Evolutionary conservation across 2,329 filamentous ascomycete genomes (phyloP).

Genomic region (Dryadomyces quercivorus): DNA sequence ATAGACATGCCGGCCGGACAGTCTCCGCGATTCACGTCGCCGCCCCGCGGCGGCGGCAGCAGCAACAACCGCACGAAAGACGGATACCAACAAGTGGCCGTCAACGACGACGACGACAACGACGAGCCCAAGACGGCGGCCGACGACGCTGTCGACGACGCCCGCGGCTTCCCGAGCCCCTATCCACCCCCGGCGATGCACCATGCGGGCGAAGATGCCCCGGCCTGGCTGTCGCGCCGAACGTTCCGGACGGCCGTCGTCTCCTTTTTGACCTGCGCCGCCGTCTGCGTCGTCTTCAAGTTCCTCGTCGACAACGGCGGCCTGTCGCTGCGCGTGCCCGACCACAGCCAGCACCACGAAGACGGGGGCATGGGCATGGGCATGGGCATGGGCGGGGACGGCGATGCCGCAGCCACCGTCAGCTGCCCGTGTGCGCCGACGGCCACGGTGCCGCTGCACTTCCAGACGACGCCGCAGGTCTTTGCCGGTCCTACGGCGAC

Average conservation of each 20-base stretch:
- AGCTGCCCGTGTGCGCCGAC: constrained; percentile 12
- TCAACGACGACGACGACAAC: neutral
- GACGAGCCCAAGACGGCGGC: constrained; percentile 1
- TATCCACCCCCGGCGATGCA: neutral
- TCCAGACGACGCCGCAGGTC: constrained; percentile 47
- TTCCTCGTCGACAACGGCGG: constrained; percentile 12
- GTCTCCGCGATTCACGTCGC: neutral
- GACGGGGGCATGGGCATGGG: neutral
- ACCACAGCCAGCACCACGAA: neutral
- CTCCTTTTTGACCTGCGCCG: constrained; percentile 13
- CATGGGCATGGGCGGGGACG: too few relatives aligned
- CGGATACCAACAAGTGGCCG: constrained; percentile 7
- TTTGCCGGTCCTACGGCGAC: constrained; percentile 59
- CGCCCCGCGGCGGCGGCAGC: too few relatives aligned
- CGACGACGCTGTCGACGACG: constrained; percentile 5
- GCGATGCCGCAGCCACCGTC: neutral
- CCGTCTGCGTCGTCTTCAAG: constrained; percentile 14
- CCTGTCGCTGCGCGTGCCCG: constrained; percentile 7
- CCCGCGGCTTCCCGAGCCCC: constrained; percentile 3
- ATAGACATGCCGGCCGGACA: neutral
- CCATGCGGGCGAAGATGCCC: constrained; percentile 2
- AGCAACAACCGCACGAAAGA: neutral
- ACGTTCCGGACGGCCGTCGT: constrained; percentile 10
- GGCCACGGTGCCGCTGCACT: constrained; percentile 43
- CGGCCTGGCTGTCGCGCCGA: constrained; percentile 6